Conservation (phyloP, 495 filamentous ascomycete species). For the Xylaria cubensis region DNA sequence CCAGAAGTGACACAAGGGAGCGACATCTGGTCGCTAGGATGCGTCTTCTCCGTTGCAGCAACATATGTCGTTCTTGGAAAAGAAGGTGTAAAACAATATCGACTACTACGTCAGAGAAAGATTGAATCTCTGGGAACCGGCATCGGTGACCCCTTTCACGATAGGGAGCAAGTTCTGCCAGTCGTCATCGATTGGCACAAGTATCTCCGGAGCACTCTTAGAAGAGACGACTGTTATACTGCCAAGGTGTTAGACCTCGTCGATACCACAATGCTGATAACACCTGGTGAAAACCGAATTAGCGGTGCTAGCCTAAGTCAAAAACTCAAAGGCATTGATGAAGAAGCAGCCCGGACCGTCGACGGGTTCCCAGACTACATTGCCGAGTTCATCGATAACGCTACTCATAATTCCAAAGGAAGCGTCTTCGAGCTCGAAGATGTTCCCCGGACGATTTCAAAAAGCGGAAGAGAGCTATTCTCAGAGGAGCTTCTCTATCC, state of each 20-base stretch:
- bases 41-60: slow-evolving; percentile 50
- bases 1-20: slow-evolving; percentile 34
- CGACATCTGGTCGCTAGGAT: slow-evolving; percentile 50
- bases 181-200: slow-evolving; percentile 40
- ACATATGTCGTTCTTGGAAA: slow-evolving; percentile 47
- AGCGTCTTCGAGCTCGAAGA: slow-evolving; percentile 20
- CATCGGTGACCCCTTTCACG: slow-evolving; percentile 7
- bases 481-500: slow-evolving; percentile 31
- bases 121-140: slow-evolving; percentile 18
- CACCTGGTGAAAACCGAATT: slow-evolving; percentile 10
- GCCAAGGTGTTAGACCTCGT: slow-evolving; percentile 27
- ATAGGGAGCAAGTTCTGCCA: slow-evolving; percentile 23
- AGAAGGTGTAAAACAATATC: slow-evolving; percentile 38
- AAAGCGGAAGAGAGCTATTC: slow-evolving; percentile 6
- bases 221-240: slow-evolving; percentile 28
- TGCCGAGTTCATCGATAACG: slow-evolving; percentile 21
- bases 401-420: background rate
- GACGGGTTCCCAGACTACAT: slow-evolving; percentile 29
- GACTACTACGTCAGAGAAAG: slow-evolving; percentile 32
- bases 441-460: slow-evolving; percentile 26
- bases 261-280: slow-evolving; percentile 35
- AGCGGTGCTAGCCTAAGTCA: background rate
- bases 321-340: slow-evolving; percentile 4
- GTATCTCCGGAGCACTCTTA: slow-evolving; percentile 26
- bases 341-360: slow-evolving; percentile 22